A percentile compares a stretch with the other conserved stretches of the same genome.
phyloP scores from a whole-genome alignment of 1,284 basidiomycete species.

The Neolentinus lepideus region DNA sequence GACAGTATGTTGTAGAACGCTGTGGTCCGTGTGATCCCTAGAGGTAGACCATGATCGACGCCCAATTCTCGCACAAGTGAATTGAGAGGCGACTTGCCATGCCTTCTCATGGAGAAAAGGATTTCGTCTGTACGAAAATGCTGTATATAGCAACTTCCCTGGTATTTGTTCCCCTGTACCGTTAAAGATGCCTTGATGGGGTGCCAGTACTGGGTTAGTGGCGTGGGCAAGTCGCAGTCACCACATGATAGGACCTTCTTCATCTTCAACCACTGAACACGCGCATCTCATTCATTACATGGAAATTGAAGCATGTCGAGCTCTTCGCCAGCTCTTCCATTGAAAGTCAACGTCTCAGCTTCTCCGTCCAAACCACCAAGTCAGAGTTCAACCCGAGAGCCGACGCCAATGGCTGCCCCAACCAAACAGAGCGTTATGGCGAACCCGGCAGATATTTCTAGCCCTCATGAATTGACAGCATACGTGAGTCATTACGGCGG shows the following conservation, averaged over 20 bases:
- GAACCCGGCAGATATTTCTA: slow-evolving; percentile 57
- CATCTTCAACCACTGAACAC: background rate
- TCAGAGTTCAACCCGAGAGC: background rate
- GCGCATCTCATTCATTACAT: background rate
- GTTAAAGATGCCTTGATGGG: background rate
- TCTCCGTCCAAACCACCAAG: slow-evolving; percentile 6
- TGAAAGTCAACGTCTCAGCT: slow-evolving; percentile 9
- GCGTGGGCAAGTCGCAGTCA: background rate
- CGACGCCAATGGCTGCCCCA: slow-evolving; percentile 7
- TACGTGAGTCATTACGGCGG: slow-evolving; percentile 44
- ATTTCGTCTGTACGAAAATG: too few relatives aligned
- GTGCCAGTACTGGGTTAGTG: too few relatives aligned
- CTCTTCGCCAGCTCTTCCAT: slow-evolving; percentile 8
- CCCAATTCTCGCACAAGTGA: too few relatives aligned
- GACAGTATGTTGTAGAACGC: slow-evolving; percentile 63
- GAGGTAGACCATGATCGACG: too few relatives aligned
- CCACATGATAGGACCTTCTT: background rate
- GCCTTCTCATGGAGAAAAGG: too few relatives aligned
- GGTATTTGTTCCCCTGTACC: too few relatives aligned
- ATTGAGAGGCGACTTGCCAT: background rate
- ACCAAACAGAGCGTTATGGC: slow-evolving; percentile 12
- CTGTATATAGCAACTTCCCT: too few relatives aligned
- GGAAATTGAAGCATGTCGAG: background rate
- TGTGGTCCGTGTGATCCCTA: slow-evolving; percentile 45
- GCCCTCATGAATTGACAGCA: slow-evolving; percentile 77